These are phyloP conservation scores for Pleurotus salmoneostramineus DNA, from an alignment of 768 basidiomycete genomes.

Conservation along the genomic window DNA sequence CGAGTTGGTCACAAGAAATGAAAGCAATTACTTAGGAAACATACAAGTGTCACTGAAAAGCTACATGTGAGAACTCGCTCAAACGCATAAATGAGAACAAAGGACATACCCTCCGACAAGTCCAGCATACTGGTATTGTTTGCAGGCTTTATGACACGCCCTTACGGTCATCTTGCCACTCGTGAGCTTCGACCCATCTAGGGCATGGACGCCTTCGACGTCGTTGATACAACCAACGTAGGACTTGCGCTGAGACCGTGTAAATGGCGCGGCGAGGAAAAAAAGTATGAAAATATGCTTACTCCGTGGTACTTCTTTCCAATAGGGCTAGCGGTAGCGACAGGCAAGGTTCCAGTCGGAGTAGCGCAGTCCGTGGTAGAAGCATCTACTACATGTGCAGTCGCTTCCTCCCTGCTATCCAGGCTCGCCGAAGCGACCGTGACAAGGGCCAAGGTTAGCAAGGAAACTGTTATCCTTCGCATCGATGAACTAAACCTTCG, in stretches of 20 bases:
- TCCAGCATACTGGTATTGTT: neutral
- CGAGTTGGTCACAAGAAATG: neutral
- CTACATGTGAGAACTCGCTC: neutral
- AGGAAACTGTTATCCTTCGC: slow-evolving; percentile 7
- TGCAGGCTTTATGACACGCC: neutral
- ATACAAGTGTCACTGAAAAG: neutral
- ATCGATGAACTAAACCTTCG: neutral
- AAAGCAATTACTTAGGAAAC: neutral
- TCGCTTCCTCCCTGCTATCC: slow-evolving; percentile 1
- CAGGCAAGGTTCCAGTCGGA: neutral
- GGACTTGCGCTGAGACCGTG: neutral
- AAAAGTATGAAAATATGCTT: neutral
- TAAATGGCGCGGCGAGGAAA: neutral
- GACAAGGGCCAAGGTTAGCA: slow-evolving; percentile 6
- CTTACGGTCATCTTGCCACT: neutral
- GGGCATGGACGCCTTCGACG: neutral
- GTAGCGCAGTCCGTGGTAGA: slow-evolving; percentile 5
- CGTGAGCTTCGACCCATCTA: neutral
- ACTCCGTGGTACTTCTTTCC: neutral
- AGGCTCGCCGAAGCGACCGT: slow-evolving; percentile 1
- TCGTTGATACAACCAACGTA: slow-evolving; percentile 5
- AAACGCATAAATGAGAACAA: neutral
- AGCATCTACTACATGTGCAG: neutral
- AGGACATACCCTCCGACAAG: slow-evolving; percentile 3
- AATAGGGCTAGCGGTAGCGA: neutral